phyloP scores from a whole-genome alignment of 768 basidiomycete species.

The Neoboletus magnificus region DNA sequence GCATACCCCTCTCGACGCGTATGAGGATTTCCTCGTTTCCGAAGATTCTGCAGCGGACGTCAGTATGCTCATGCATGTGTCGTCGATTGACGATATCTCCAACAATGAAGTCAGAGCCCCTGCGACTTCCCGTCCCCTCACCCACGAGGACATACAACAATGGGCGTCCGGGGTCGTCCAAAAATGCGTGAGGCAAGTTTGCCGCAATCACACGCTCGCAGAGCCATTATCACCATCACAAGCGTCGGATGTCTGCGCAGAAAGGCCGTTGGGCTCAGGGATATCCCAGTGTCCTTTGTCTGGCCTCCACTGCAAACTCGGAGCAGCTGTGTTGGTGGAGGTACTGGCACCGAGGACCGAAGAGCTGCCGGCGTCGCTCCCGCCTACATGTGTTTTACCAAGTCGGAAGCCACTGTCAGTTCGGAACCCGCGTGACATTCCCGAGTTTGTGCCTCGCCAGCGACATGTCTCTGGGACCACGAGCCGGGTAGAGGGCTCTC shows the following conservation, averaged over 20 bases:
- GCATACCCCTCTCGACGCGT: neutral
- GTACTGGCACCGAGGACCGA: neutral
- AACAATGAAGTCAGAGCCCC: conserved; percentile 6
- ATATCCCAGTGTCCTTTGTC: conserved; percentile 23
- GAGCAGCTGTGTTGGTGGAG: neutral
- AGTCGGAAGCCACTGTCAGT: neutral
- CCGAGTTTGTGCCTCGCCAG: conserved; percentile 27
- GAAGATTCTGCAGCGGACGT: conserved; percentile 19
- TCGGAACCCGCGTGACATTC: conserved; percentile 18
- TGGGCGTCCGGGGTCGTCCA: conserved; percentile 27
- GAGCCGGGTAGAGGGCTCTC: neutral
- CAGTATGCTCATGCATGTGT: conserved; percentile 22
- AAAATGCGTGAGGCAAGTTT: conserved; percentile 20
- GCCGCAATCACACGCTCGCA: conserved; percentile 1
- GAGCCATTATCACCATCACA: conserved; percentile 27
- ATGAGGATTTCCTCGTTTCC: conserved; percentile 10
- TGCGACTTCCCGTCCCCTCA: conserved; percentile 13
- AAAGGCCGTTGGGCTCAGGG: conserved; percentile 21
- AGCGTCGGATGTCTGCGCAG: conserved; percentile 25
- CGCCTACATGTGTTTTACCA: neutral
- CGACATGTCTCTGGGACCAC: neutral
- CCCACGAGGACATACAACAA: conserved; percentile 23
- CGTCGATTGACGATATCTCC: conserved; percentile 11
- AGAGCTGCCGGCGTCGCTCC: neutral
- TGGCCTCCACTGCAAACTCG: conserved; percentile 24